Conservation (phyloP, 148 eudicot species). For the Dysphania ambrosioides region DNA sequence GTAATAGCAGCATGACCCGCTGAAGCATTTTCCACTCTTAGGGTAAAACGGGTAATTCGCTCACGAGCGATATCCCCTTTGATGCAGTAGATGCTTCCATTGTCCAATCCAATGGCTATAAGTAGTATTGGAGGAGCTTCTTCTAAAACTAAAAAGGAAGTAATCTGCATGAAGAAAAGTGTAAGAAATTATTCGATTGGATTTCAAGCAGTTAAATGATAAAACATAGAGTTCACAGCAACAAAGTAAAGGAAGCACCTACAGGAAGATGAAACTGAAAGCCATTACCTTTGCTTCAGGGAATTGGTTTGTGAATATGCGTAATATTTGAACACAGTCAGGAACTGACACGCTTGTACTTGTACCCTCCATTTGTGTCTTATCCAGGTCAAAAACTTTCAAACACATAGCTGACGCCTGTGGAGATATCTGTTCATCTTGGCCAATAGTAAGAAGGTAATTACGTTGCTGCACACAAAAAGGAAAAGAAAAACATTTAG, state of each 20-base stretch:
- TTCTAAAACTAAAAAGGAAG: constrained; percentile 78
- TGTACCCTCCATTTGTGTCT: constrained; percentile 59
- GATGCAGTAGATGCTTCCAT: constrained; percentile 90
- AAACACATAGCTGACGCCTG: constrained; percentile 67
- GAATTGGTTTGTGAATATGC: constrained; percentile 81
- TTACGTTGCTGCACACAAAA: constrained; percentile 70
- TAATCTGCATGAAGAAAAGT: constrained; percentile 55
- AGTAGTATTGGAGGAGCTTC: constrained; percentile 86
- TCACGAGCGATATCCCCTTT: constrained; percentile 98
- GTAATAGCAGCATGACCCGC: constrained; percentile 54
- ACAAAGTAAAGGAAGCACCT: background rate
- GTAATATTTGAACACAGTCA: constrained; percentile 82
- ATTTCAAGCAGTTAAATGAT: background rate
- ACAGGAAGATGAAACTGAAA: background rate
- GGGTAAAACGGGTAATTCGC: constrained; percentile 82
- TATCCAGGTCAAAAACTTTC: constrained; percentile 91
- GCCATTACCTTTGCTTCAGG: constrained; percentile 94
- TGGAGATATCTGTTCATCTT: constrained; percentile 80
- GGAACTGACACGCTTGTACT: constrained; percentile 74
- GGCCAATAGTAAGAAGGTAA: constrained; percentile 81
- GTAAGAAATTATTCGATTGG: background rate
- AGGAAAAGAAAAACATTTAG: constrained; percentile 11
- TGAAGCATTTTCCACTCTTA: constrained; percentile 62
- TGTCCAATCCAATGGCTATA: constrained; percentile 87
- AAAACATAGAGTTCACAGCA: background rate